Conservation (phyloP, 805 yeast species). For the Barnettozyma wickerhamii region DNA sequence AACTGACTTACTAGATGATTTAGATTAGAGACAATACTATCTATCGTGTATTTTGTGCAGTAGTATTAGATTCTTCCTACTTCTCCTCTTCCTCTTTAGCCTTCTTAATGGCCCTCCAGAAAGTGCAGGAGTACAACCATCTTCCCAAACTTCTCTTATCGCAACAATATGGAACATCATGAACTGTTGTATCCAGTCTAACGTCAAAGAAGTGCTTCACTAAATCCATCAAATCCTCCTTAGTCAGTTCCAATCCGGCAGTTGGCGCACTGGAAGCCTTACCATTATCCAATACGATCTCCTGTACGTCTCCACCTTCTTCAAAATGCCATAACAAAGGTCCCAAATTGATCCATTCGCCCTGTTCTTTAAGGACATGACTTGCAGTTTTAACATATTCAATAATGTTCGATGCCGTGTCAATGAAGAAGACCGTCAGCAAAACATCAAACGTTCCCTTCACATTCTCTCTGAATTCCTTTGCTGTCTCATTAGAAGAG, state of each 20-base stretch:
- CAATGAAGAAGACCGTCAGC: conserved; percentile 58
- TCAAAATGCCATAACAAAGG: conserved; percentile 74
- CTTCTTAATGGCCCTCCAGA: conserved; percentile 39
- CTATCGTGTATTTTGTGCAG: not conserved
- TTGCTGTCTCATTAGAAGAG: conserved; percentile 32
- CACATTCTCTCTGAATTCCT: conserved; percentile 39
- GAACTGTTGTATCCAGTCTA: conserved; percentile 36
- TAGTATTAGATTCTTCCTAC: not conserved
- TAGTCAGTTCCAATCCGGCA: conserved; percentile 56
- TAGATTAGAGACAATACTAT: not conserved
- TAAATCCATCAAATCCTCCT: conserved; percentile 49
- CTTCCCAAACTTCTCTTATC: conserved; percentile 48
- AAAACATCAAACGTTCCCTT: conserved; percentile 38
- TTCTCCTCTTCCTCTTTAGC: not conserved
- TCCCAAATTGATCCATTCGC: conserved; percentile 63
- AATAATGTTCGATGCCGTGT: conserved; percentile 55
- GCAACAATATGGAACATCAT: conserved; percentile 47
- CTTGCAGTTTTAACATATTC: conserved; percentile 50
- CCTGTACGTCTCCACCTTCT: conserved; percentile 35
- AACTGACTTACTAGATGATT: not conserved
- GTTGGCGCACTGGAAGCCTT: conserved; percentile 29
- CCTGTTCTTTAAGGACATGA: conserved; percentile 40
- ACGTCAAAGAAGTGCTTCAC: conserved; percentile 49
- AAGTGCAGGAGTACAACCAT: conserved; percentile 59
- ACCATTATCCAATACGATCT: conserved; percentile 18